phyloP scores from a whole-genome alignment of 2,329 filamentous ascomycete species.

The Aureobasidium sp. region DNA sequence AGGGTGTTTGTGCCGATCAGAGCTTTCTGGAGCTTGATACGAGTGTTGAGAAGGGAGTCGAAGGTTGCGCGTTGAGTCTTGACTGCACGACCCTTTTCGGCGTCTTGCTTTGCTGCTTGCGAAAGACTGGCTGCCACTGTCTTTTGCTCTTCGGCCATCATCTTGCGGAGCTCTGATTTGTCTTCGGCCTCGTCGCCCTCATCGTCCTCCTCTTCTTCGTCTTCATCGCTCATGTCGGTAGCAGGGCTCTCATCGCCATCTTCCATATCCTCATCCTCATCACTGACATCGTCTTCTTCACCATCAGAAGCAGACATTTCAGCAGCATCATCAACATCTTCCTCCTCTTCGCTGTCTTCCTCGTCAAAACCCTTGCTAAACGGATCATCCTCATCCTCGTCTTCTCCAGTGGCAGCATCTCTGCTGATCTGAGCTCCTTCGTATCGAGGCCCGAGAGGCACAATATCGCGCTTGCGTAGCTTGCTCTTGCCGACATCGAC shows the following conservation, averaged over 20 bases:
- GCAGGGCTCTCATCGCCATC: constrained; percentile 36
- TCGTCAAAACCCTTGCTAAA: constrained; percentile 39
- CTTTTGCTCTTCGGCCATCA: constrained; percentile 63
- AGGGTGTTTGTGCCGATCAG: constrained; percentile 76
- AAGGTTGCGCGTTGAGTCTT: constrained; percentile 80
- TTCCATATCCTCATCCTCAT: constrained; percentile 24
- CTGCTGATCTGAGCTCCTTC: constrained; percentile 69
- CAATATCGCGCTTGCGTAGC: constrained; percentile 63
- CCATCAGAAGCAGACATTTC: constrained; percentile 34
- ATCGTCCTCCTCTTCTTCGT: constrained; percentile 27
- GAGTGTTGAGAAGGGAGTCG: constrained; percentile 78
- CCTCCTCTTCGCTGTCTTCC: constrained; percentile 36
- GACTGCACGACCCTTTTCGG: constrained; percentile 78
- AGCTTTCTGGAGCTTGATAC: constrained; percentile 90
- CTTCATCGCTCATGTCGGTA: constrained; percentile 40
- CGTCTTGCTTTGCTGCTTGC: constrained; percentile 66
- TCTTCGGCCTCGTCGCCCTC: constrained; percentile 33
- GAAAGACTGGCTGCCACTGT: constrained; percentile 57
- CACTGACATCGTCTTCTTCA: constrained; percentile 21
- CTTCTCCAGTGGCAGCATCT: constrained; percentile 49
- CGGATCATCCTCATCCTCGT: constrained; percentile 45
- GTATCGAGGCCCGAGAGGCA: constrained; percentile 71
- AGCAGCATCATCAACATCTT: constrained; percentile 28
- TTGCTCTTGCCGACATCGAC: constrained; percentile 76
- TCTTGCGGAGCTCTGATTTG: constrained; percentile 56